These are phyloP conservation scores for Acacia confusa DNA, from an alignment of 306 rosid genomes.

Conservation along the genomic window DNA sequence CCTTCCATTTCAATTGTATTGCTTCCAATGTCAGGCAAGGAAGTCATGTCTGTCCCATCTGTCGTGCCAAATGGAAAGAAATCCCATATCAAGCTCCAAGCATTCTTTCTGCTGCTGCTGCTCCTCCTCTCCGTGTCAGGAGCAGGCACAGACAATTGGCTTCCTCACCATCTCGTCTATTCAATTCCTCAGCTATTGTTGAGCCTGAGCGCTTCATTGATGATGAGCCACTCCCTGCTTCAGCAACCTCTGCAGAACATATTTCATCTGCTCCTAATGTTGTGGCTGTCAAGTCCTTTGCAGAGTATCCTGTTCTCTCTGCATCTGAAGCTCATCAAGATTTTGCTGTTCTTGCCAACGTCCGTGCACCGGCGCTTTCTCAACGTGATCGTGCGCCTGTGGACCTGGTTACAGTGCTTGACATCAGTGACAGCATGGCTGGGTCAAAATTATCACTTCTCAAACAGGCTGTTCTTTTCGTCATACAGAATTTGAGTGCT, in stretches of 20 bases:
- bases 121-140: slow-evolving; percentile 14
- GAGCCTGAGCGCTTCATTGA: slow-evolving; percentile 12
- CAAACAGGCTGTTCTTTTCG: slow-evolving; percentile 68
- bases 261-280: not conserved
- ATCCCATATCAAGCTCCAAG: slow-evolving; percentile 52
- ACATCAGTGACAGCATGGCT: slow-evolving; percentile 75
- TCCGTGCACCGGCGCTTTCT: slow-evolving; percentile 42
- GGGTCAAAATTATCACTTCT: slow-evolving; percentile 63
- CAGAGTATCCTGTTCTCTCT: not conserved
- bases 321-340: slow-evolving; percentile 38
- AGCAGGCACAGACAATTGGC: not conserved
- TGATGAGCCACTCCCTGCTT: slow-evolving; percentile 10
- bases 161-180: not conserved
- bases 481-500: slow-evolving; percentile 62
- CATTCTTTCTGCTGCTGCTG: slow-evolving; percentile 32
- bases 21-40: slow-evolving; percentile 68
- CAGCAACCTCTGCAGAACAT: not conserved
- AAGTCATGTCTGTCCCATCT: slow-evolving; percentile 61
- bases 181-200: not conserved
- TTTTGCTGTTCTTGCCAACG: slow-evolving; percentile 49
- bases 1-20: slow-evolving; percentile 67
- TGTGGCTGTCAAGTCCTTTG: slow-evolving; percentile 1
- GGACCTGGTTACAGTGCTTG: slow-evolving; percentile 71
- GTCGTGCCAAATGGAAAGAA: slow-evolving; percentile 70
- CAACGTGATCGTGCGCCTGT: slow-evolving; percentile 52